phyloP scores from a whole-genome alignment of 169 alveolate species.

The Babesia ovis region DNA sequence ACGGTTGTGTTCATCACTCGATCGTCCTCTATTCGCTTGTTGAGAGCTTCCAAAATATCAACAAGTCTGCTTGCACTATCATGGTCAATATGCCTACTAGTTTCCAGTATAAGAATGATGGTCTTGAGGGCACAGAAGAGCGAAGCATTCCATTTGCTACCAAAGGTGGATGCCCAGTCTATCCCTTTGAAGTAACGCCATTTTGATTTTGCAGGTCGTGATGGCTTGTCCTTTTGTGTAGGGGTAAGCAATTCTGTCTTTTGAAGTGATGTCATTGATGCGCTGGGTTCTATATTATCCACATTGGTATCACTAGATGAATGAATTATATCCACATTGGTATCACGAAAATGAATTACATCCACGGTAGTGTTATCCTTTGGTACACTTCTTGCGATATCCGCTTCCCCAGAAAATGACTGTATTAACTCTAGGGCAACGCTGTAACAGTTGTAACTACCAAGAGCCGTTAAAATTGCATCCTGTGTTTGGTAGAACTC shows the following conservation, averaged over 20 bases:
- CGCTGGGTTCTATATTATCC: neutral
- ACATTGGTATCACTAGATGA: neutral
- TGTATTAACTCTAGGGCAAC: neutral
- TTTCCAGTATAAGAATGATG: constrained; percentile 8
- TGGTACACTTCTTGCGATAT: neutral
- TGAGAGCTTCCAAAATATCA: neutral
- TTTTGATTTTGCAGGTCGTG: too few relatives aligned
- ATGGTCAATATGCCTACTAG: neutral
- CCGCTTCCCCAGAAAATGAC: neutral
- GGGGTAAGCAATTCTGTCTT: too few relatives aligned
- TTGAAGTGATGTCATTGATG: too few relatives aligned
- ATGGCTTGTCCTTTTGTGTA: too few relatives aligned
- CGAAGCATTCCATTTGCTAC: constrained; percentile 33
- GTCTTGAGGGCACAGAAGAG: constrained; percentile 29
- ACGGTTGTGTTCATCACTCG: neutral
- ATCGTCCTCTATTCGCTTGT: constrained; percentile 13
- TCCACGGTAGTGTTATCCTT: neutral
- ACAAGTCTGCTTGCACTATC: neutral
- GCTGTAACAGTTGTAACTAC: neutral
- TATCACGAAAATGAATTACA: neutral
- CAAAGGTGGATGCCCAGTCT: constrained; percentile 1
- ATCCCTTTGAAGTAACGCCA: constrained; percentile 2
- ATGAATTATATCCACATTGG: neutral
- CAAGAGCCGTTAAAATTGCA: neutral
- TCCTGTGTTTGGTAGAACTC: constrained; percentile 22